Evolutionary conservation across 805 yeast genomes (phyloP), one percentile per base, ranked within the genome.

Genomic region (Wickerhamomyces ciferrii): DNA sequence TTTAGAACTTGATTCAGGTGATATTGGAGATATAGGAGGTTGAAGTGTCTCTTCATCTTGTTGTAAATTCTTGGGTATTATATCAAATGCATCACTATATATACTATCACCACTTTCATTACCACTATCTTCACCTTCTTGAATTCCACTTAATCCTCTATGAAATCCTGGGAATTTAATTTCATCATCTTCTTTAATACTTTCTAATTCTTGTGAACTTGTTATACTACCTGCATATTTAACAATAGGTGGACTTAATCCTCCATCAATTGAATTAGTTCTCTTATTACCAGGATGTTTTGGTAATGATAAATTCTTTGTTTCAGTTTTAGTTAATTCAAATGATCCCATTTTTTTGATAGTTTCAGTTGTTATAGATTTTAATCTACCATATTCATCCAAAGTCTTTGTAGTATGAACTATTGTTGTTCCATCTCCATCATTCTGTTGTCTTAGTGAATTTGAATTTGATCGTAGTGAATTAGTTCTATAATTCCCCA

Each of bases 311-410:
- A 61, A 45, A 55, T 73, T 58, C 43, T 72, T 67, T 1, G 75
- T 68, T 0, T 75, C 72, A 2, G 78, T 74, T 46, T 71, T 72
- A 15, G 70, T 68, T 41, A 72, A 65, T 48, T 75, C 76, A 36
- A 60, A 63, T 2, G 75, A 75, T 40, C 75, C 76, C 46, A 71
- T 55, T 43, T 68, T 67, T 49, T 72, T 69, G 21, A 76, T 64
- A 0, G 78, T 75, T 24, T 72, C 71, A 43, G 70, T 74, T 3
- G 80, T 75, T 35, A 78, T 73, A 3, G 79, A 74, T 50, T 61
- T 68, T 0, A 81, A 76, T 43, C 79, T 65, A 1, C 82, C 82
- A 25, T 62, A 62, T 3, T 65, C 56, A 45, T 74, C 81, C 44
- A 65, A 65, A 31, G 74, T 74, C 47, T 69, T 72, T 13, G 78